phyloP scores from a whole-genome alignment of 148 eudicot species.

The Rhododendron molle region DNA sequence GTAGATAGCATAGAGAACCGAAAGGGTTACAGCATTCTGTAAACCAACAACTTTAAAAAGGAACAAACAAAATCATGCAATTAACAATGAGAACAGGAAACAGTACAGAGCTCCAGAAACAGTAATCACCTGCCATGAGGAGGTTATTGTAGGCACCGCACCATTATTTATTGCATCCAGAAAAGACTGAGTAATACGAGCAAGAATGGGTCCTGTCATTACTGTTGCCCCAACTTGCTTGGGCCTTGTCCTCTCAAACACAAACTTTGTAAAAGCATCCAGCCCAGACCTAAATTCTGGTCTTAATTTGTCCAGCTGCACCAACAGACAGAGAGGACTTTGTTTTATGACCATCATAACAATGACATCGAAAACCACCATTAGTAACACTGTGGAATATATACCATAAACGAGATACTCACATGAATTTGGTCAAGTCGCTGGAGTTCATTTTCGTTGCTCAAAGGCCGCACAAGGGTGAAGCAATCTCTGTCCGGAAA shows the following conservation, averaged over 20 bases:
- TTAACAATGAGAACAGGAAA: neutral
- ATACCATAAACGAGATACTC: conserved; percentile 22
- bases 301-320: conserved; percentile 79
- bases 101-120: conserved; percentile 5
- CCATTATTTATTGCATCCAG: conserved; percentile 94
- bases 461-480: conserved; percentile 90
- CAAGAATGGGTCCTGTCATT: conserved; percentile 92
- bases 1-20: neutral
- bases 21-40: neutral
- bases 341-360: conserved; percentile 3
- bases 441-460: conserved; percentile 77
- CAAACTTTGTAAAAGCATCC: conserved; percentile 85
- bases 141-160: conserved; percentile 94
- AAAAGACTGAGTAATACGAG: conserved; percentile 87
- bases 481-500: conserved; percentile 97
- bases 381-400: neutral
- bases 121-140: conserved; percentile 91
- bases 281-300: conserved; percentile 89
- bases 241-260: conserved; percentile 95
- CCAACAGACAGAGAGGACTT: neutral
- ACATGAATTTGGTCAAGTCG: conserved; percentile 87
- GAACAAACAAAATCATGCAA: neutral
- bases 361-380: conserved; percentile 9
- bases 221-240: conserved; percentile 89
- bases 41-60: neutral